Evolutionary conservation across 768 basidiomycete genomes (phyloP).

Genomic region (Phylloporus sp.): DNA sequence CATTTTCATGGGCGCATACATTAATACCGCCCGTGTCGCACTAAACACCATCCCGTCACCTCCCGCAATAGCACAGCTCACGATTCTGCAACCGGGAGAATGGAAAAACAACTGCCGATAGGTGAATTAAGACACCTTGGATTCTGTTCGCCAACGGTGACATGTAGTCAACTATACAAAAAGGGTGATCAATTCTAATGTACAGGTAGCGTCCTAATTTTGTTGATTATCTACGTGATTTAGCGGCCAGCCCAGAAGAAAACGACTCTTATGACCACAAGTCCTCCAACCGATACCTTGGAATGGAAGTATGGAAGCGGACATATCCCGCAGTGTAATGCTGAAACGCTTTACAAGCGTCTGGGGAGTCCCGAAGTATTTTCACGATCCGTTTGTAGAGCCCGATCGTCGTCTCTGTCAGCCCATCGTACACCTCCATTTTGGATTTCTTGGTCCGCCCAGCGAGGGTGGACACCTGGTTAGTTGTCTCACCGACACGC

Average conservation of each 20-base stretch:
- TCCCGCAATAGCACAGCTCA: background rate
- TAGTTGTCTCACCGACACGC: slow-evolving; percentile 30
- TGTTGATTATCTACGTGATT: background rate
- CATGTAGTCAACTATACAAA: too few relatives aligned
- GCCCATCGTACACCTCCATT: slow-evolving; percentile 19
- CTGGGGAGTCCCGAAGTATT: slow-evolving; percentile 19
- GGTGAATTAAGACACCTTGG: background rate
- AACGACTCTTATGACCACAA: slow-evolving; percentile 11
- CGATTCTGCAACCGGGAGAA: background rate
- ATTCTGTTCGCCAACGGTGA: background rate
- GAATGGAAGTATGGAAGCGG: slow-evolving; percentile 25
- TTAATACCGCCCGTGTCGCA: background rate
- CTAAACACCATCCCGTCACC: background rate
- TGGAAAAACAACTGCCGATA: background rate
- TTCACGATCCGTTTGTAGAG: slow-evolving; percentile 22
- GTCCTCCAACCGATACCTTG: slow-evolving; percentile 26
- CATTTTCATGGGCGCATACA: too few relatives aligned
- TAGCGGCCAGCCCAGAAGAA: background rate
- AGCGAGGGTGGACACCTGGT: slow-evolving; percentile 34
- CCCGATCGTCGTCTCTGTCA: slow-evolving; percentile 26
- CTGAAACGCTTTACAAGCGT: slow-evolving; percentile 19
- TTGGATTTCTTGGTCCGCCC: slow-evolving; percentile 22
- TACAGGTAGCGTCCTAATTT: too few relatives aligned
- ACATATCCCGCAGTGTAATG: slow-evolving; percentile 23
- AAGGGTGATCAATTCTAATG: too few relatives aligned